Evolutionary conservation across 2,329 filamentous ascomycete genomes (phyloP), one percentile per base, ranked within the genome.

Genomic region (Pseudogymnoascus sp.): DNA sequence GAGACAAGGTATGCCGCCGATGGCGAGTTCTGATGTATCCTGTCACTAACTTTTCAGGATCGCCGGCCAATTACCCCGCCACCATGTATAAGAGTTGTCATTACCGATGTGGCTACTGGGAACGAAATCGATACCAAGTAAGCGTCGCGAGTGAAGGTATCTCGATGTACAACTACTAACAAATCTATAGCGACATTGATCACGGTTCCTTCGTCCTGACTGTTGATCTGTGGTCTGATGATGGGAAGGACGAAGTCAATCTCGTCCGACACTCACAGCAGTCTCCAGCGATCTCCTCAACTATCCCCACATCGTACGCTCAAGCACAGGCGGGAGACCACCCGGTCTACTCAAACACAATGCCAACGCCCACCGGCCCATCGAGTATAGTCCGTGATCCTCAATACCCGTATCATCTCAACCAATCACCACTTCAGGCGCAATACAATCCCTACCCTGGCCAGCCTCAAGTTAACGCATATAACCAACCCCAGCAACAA

Each of bases 31-130:
- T 60, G 18, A 56, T 58, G 13, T 8, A 39, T 60, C 30, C 58
- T 37, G 9, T 65, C 21, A 45, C n/a, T 30, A 52, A 19, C 61
- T 38, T n/a, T 65, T 62, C 68, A 95, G 89, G 94, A 99, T 73
- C 89, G 94, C 65, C 83, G 94, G 64, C 94, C 94, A 23, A 96
- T 99, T 67, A 97, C 94, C 26, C 92, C 94, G 12, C 94, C 94
- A 19, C 92, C 94, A 2, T 96, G 92, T 73, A 88, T 97, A 58
- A 83, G 88, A 64, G 81, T 97, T 10, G 79, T 94, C 37, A 86
- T 97, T 58, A 84, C 81, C 63, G 90, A 96, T 72, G 76, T 81
- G 39, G 74, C 75, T 13, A 92, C 89, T 0, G 86, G 88, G 19
- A 85, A 90, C 69, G 90, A 95, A 71, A 82, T 95, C 41, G 88